Evolutionary conservation across 2,329 filamentous ascomycete species (phyloP), one percentile per base, ranked within the genome.

Genomic region (Coniochaeta ligniaria): DNA sequence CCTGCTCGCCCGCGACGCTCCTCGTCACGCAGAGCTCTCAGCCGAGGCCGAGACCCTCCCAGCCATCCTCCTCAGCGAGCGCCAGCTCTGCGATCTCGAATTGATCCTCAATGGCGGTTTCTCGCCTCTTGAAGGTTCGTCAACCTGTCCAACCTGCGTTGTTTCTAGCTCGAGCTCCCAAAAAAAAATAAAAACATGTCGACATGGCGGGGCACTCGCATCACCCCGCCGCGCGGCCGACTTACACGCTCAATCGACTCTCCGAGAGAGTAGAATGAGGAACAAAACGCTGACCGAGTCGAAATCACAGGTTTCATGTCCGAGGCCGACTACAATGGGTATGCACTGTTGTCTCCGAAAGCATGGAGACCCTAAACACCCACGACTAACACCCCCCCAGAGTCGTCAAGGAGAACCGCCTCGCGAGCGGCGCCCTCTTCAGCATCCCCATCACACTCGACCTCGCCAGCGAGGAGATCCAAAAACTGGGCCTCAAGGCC

Each of bases 381-480:
- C 47, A 24, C 38, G 35, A 60, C 72, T 78, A 71, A 75, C 66
- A 62, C 35, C 31, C 41, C 58, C 61, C 38, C 72, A 95, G 92
- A 65, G 95, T 99, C 65, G 93, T 97, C 67, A 87, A 89, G 76
- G 86, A 94, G 69, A 88, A 90, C 80, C 91, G 95, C 69, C 89
- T 99, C 62, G 86, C 86, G 62, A 88, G 92, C 78, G 95, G 95
- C 74, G 88, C 87, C 73, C 89, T 99, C 70, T 98, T 98, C 81
- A 91, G 86, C 76, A 99, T 99, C 79, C 95, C 95, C 71, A 98
- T 99, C 76, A 96, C 90, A 69, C 88, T 99, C 66, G 95, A 99
- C 75, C 81, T 96, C 64, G 85, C 83, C 66, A 81, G 92, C 74
- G 78, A 88, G 71, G 86, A 85, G 62, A 90, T 98, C 72, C 83